These are phyloP conservation scores for Aspergillus asperescens DNA, from an alignment of 495 filamentous ascomycete genomes.

Conservation along the genomic window DNA sequence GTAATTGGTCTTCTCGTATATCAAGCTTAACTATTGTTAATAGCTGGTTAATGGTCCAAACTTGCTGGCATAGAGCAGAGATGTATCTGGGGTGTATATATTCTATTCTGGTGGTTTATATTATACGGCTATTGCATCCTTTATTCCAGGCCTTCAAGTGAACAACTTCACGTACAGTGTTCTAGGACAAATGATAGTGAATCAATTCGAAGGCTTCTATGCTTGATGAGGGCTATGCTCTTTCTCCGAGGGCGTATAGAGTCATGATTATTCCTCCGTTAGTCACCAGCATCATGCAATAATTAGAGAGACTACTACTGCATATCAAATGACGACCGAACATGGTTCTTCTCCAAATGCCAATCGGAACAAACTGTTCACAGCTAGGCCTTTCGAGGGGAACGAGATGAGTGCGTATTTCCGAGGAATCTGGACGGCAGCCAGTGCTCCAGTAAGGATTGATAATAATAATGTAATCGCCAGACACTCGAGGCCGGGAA, in stretches of 20 bases:
- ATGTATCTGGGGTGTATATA: too few species aligned
- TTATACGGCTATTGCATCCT: too few species aligned
- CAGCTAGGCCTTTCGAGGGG: not conserved
- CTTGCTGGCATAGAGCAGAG: too few species aligned
- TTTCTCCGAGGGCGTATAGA: not conserved
- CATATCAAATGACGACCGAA: not conserved
- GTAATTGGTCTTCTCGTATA: too few species aligned
- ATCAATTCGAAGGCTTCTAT: too few species aligned
- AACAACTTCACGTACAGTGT: too few species aligned
- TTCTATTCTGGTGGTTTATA: too few species aligned
- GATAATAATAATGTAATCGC: constrained; percentile 11
- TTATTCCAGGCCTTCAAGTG: too few species aligned
- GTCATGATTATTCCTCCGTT: constrained; percentile 2
- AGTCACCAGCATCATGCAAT: not conserved
- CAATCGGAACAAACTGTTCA: not conserved
- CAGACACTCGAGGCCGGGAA: not conserved
- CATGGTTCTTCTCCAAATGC: not conserved
- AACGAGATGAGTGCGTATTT: constrained; percentile 6
- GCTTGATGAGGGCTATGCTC: too few species aligned
- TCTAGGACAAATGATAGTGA: too few species aligned
- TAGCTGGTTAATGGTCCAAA: too few species aligned
- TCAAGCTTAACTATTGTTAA: too few species aligned
- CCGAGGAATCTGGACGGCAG: constrained; percentile 7
- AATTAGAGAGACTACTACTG: not conserved
- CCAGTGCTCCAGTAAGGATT: constrained; percentile 3